Percentiles rank a stretch among this genome's conserved stretches.
These are phyloP conservation scores for Dictyostelium citrinum DNA, from an alignment of 78 protist genomes.

Conservation along the genomic window DNA sequence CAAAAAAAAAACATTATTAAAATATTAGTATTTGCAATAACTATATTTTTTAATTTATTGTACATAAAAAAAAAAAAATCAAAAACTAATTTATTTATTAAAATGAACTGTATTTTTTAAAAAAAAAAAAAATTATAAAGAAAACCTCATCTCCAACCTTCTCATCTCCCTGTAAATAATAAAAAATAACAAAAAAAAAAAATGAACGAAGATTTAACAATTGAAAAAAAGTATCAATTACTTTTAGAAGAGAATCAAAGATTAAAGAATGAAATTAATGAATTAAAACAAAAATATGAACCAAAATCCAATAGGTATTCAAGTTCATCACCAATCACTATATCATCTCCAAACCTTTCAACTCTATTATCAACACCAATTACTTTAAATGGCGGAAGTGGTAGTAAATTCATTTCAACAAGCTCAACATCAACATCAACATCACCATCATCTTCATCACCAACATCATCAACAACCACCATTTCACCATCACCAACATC, in stretches of 20 bases:
- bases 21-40: no score
- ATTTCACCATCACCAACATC: constrained; percentile 8
- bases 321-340: background rate
- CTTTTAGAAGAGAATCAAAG: constrained; percentile 1
- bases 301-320: background rate
- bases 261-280: background rate
- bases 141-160: background rate
- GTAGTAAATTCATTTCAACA: background rate
- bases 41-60: background rate
- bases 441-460: background rate
- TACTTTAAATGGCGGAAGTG: background rate
- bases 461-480: background rate
- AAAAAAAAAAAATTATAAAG: background rate
- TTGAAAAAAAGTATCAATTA: constrained; percentile 14
- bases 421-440: background rate
- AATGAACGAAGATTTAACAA: background rate
- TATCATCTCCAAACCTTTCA: background rate
- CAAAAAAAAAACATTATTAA: no score
- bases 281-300: constrained; percentile 19
- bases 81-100: background rate
- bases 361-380: background rate
- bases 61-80: background rate
- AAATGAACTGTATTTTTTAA: background rate
- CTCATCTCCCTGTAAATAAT: background rate
- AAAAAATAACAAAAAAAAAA: background rate